Base-by-base conservation (phyloP, 2,329 filamentous ascomycete genomes). In the Colletotrichum paranaense region DNA sequence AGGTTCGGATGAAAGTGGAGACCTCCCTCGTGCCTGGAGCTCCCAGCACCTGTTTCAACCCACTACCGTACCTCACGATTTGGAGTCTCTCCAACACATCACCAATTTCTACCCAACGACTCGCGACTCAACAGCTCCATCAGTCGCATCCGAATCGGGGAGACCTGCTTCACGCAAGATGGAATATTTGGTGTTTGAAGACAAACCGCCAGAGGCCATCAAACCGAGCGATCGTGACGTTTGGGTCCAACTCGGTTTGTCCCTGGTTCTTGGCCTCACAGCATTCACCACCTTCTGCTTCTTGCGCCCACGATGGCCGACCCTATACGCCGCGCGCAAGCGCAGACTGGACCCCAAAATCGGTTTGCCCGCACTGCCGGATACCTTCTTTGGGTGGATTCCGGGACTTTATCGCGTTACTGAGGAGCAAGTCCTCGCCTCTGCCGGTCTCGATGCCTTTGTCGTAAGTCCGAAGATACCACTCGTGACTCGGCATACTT, bases 341-440 rank as follows among this genome's bases (percentile, higher is more conserved):
- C 92, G 92, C 78, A 92, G 93, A 75, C 90, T 90, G 77, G 87
- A 92, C 79, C 85, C 86, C 52, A 81, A 83, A 35, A 83, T 87
- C 74, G 84, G 88, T 35, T 87, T 98, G 24, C 97, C 97, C 7
- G 88, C 92, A 42, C 89, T 99, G 11, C 94, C 96, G 22, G 91
- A 95, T 80, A 93, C 90, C 58, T 92, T 97, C 79, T 94, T 98
- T 77, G 96, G 96, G 79, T 99, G 97, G 97, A 97, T 99, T 59
- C 92, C 95, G 1, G 91, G 92, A 3, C 85, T 99, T 53, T 97
- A 95, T 85, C 90, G 85, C 76, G 94, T 99, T 74, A 94, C 92
- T 1, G 95, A 98, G 76, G 92, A 97, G 79, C 93, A 98, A 82
- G 91, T 99, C 4, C 87, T 99, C 66, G 92, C 93, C 19, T 96